Evolutionary conservation across 2,329 filamentous ascomycete genomes (phyloP), one percentile per base, ranked within the genome.

Genomic region (Alternaria rosae): DNA sequence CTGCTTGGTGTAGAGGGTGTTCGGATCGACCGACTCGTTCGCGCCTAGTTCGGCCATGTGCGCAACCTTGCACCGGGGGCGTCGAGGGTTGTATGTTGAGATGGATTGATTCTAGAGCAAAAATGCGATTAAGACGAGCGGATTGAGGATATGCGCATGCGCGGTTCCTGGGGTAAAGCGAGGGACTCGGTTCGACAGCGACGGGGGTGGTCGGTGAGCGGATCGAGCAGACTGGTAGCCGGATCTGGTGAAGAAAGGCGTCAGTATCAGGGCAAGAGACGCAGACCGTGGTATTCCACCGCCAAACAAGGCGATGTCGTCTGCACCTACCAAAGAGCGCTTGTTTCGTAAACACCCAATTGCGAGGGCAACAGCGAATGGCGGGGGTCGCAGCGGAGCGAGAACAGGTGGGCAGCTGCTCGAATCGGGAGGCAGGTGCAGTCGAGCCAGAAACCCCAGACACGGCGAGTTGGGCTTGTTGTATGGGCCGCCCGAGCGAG

Each of bases 1-100:
- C 70, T 85, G 83, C 82, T 97, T 97, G 65, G 92, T 96, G 81
- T 97, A 99, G 55, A 98, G 86, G 64, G 90, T 88, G 82, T 96
- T 93, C 4, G 95, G 95, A 81, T 98, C 94, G 57, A 92, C 86
- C 32, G 84, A 82, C 59, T 85, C 85, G 70, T 83, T 82, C 79
- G 74, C 65, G 44, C 68, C 68, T 50, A 76, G 60, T 38, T 73
- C 74, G 47, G 70, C 47, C 47, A 51, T 66, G 59, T 32, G 30
- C 30, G 30, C 53, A 17, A 47, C 25, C 38, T 32, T 23, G 47
- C 20, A 28, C 30, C n/a, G 21, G 42, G 30, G 26, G 41, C 15
- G 56, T 51, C n/a, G 51, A 20, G n/a, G 55, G 9, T 8, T 21
- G 9, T n/a, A 12, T 35, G 54, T 20, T 23, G 6, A 15, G 43